Conservation (phyloP, 2,329 filamentous ascomycete genomes). For the Ophiostoma novo-ulmi region DNA sequence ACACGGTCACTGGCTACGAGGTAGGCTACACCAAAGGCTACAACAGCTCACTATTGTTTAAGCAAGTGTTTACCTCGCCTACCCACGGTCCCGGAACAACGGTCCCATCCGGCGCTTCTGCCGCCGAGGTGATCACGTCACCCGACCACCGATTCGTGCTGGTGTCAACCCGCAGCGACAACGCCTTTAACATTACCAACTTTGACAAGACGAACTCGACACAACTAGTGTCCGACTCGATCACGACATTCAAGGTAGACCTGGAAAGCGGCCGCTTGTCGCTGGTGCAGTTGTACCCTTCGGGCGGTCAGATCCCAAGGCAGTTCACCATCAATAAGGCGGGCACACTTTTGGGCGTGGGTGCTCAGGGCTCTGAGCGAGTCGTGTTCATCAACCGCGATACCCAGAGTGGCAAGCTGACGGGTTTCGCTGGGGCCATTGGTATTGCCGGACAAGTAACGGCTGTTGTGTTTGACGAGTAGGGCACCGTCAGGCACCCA, state of each 20-base stretch:
- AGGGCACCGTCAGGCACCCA: slow-evolving; percentile 14
- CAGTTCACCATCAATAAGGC: slow-evolving; percentile 62
- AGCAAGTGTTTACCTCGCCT: slow-evolving; percentile 44
- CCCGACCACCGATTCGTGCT: slow-evolving; percentile 59
- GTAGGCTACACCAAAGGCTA: slow-evolving; percentile 44
- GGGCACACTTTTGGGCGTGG: slow-evolving; percentile 61
- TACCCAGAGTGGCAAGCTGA: slow-evolving; percentile 52
- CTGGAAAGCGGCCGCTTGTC: slow-evolving; percentile 48
- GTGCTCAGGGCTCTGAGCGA: slow-evolving; percentile 55
- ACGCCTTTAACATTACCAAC: slow-evolving; percentile 46
- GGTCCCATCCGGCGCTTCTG: slow-evolving; percentile 41
- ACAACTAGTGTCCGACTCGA: slow-evolving; percentile 53
- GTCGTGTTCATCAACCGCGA: slow-evolving; percentile 60
- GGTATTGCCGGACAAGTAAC: slow-evolving; percentile 44
- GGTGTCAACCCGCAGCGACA: slow-evolving; percentile 63
- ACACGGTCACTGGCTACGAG: slow-evolving; percentile 52
- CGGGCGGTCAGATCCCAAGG: slow-evolving; percentile 60
- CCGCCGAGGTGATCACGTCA: slow-evolving; percentile 54
- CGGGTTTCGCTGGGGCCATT: slow-evolving; percentile 41
- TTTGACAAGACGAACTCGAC: slow-evolving; percentile 42
- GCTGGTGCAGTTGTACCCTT: slow-evolving; percentile 54
- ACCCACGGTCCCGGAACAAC: slow-evolving; percentile 43
- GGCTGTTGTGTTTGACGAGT: slow-evolving; percentile 46
- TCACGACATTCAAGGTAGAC: slow-evolving; percentile 58
- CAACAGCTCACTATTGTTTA: slow-evolving; percentile 41